Conservation (phyloP, 441 rosid species). For the Populus hybrid region DNA sequence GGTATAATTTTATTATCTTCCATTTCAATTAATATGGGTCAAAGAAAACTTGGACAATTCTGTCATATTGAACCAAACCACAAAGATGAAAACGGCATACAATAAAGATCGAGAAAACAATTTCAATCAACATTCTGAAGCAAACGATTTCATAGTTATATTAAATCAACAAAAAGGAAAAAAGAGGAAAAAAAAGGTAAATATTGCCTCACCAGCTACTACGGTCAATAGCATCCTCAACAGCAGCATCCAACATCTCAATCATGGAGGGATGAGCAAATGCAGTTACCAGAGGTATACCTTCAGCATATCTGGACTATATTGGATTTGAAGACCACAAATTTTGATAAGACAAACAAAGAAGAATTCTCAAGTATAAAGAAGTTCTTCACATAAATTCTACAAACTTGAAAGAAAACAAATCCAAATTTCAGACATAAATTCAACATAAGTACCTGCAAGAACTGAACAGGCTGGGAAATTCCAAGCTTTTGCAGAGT, state of each 20-base stretch:
- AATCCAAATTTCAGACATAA: slow-evolving; percentile 14
- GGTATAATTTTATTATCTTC: neutral
- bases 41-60: neutral
- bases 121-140: neutral
- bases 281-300: slow-evolving; percentile 63
- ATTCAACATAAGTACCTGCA: slow-evolving; percentile 58
- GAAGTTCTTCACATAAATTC: slow-evolving; percentile 10
- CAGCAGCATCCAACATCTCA: slow-evolving; percentile 86
- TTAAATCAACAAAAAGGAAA: neutral
- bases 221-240: slow-evolving; percentile 83
- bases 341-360: slow-evolving; percentile 34
- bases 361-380: slow-evolving; percentile 15
- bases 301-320: slow-evolving; percentile 98
- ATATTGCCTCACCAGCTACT: slow-evolving; percentile 72
- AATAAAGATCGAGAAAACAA: neutral
- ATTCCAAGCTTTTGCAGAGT: slow-evolving; percentile 87
- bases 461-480: slow-evolving; percentile 80
- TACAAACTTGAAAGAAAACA: neutral
- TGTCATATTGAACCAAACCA: neutral
- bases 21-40: neutral
- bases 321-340: slow-evolving; percentile 41
- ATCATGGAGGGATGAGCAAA: slow-evolving; percentile 84
- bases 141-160: neutral
- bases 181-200: slow-evolving; percentile 3
- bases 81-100: neutral